phyloP scores from a whole-genome alignment of 2,329 filamentous ascomycete species.

The Pseudopithomyces maydicus region DNA sequence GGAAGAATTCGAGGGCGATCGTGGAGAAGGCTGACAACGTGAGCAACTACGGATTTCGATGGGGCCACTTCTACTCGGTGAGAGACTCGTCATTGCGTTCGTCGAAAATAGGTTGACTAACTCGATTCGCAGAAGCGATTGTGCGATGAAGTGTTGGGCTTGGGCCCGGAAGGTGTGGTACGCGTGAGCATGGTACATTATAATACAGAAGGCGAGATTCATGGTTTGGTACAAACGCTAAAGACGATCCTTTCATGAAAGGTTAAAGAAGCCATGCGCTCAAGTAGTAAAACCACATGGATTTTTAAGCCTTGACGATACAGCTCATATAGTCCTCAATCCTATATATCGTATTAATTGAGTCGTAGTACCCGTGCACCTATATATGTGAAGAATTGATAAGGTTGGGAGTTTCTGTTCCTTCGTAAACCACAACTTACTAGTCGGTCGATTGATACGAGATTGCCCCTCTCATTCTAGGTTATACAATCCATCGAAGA shows the following conservation, averaged over 20 bases:
- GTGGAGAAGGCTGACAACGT: constrained; percentile 66
- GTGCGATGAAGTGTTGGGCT: constrained; percentile 61
- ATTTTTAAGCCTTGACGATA: no score
- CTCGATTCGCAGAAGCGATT: constrained; percentile 41
- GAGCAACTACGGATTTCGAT: constrained; percentile 66
- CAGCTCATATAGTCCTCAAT: no score
- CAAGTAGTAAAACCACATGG: no score
- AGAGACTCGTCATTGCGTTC: constrained; percentile 35
- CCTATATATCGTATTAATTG: no score
- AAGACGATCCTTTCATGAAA: constrained; percentile 53
- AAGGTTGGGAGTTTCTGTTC: no score
- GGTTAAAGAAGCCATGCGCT: background rate
- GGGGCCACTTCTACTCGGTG: constrained; percentile 72
- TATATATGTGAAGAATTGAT: no score
- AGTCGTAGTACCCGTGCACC: no score
- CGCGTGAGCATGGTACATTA: constrained; percentile 76
- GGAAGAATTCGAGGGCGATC: constrained; percentile 60
- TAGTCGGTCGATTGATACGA: no score
- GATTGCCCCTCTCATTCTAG: no score
- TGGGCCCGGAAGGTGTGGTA: constrained; percentile 67
- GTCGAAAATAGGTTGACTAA: background rate
- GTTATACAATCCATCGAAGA: no score
- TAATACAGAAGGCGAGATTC: constrained; percentile 69
- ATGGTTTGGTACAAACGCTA: constrained; percentile 57
- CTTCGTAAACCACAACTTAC: no score